Evolutionary conservation across 1,284 basidiomycete genomes (phyloP).

Genomic region (Tremellales sp.): DNA sequence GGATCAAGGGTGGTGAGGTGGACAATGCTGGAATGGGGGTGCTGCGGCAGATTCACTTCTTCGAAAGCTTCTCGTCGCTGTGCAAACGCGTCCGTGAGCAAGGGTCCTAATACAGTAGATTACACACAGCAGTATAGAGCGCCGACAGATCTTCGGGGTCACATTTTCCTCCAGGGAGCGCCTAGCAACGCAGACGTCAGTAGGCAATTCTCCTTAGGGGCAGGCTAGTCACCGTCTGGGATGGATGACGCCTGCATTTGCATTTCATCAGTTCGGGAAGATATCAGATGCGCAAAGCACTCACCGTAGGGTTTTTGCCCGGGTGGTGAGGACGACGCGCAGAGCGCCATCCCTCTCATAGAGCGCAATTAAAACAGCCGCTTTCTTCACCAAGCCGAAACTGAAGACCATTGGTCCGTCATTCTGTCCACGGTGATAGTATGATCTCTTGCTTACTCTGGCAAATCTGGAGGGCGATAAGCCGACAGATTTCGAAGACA

Average conservation of each 20-base stretch:
- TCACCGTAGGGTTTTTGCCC: constrained; percentile 65
- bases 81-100: background rate
- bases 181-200: constrained; percentile 35
- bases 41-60: constrained; percentile 66
- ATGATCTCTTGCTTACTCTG: constrained; percentile 18
- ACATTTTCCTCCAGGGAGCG: constrained; percentile 75
- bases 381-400: constrained; percentile 47
- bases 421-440: background rate
- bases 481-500: constrained; percentile 20
- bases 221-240: constrained; percentile 25
- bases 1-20: constrained; percentile 65
- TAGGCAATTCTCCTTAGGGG: background rate
- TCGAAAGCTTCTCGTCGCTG: constrained; percentile 77
- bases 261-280: background rate
- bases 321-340: constrained; percentile 74
- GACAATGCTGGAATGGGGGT: constrained; percentile 56
- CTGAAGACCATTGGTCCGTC: constrained; percentile 14
- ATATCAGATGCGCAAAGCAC: constrained; percentile 2
- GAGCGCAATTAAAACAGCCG: constrained; percentile 71
- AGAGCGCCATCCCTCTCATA: constrained; percentile 61
- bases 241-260: constrained; percentile 31
- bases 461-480: constrained; percentile 11
- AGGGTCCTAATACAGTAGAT: background rate
- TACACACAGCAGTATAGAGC: constrained; percentile 66
- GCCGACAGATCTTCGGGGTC: constrained; percentile 64